Base-by-base conservation (phyloP, 2,329 filamentous ascomycete genomes). In the Rhinocladiella similis region DNA sequence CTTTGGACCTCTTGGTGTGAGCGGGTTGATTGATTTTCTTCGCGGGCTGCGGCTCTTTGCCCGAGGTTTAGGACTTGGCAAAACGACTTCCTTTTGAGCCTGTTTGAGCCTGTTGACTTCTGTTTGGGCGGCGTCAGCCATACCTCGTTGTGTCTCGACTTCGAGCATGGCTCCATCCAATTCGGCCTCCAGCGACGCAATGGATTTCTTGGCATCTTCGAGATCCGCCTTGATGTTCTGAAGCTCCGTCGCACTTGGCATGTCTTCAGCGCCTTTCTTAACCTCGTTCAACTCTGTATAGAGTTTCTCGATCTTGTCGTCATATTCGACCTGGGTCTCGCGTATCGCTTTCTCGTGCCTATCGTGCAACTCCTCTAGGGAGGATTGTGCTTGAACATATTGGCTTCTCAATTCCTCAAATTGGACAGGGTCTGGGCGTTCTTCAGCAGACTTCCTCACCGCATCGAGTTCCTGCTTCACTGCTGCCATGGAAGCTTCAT, bases 211-310 rank as follows among this genome's bases (percentile, higher is more conserved):
- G 13, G 60, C 57, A 20, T 52, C 59, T 25, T 56, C 53, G n/a
- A 60, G 53, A 25, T 47, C 54, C 13, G 53, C 47, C 18, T 51
- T 58, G 43, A 42, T 45, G n/a, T 47, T 18, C n/a, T 61, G 52
- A 20, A 53, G 16, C n/a, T 51, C 42, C 13, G 39, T 46, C 13
- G 56, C 20, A 33, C 59, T 50, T 2, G 50, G 29, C 45, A 75
- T 58, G 10, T 59, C 55, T 53, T 76, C 73, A 25, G 73, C 46
- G 9, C 70, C 67, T 16, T 69, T 62, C 52, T 72, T 70, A 9
- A 71, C 72, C 1, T 53, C 58, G 10, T 57, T 51, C 27, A 59
- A 47, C n/a, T 59, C 60, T 6, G 43, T 51, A 14, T 59, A 22
- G 5, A 57, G 47, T 16, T 57, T 50, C 29, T 59, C 53, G n/a